A percentile compares a stretch with the other conserved stretches of the same genome.
Evolutionary conservation across 1,284 basidiomycete species (phyloP).

Genomic region (Ustilago shanxiensis): DNA sequence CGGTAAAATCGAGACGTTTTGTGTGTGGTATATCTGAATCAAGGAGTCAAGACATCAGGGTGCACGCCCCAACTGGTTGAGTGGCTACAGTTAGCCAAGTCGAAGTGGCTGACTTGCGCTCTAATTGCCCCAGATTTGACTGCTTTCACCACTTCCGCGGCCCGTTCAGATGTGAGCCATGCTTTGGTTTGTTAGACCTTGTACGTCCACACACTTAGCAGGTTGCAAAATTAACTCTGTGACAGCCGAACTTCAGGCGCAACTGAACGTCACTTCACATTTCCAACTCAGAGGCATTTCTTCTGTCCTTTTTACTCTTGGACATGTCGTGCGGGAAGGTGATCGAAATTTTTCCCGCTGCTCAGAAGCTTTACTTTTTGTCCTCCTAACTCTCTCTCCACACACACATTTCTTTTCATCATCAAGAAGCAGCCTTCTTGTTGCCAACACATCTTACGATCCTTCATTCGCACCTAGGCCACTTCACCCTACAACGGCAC

Average conservation of each 20-base stretch:
- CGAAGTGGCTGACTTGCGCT: neutral
- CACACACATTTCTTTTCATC: slow-evolving; percentile 5
- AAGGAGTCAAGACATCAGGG: neutral
- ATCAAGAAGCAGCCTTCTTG: neutral
- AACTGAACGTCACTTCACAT: slow-evolving; percentile 36
- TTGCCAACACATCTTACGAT: neutral
- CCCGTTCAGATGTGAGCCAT: neutral
- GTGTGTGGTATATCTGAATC: neutral
- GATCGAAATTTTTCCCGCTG: slow-evolving; percentile 36
- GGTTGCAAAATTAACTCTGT: neutral
- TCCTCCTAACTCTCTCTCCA: slow-evolving; percentile 2
- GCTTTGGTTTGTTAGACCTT: neutral
- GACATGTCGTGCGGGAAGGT: slow-evolving; percentile 40
- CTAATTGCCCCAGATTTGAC: slow-evolving; percentile 15
- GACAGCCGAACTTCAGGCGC: slow-evolving; percentile 6
- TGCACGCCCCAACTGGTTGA: slow-evolving; percentile 5
- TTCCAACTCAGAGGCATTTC: neutral
- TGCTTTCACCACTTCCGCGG: slow-evolving; percentile 3
- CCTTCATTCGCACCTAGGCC: too few species aligned
- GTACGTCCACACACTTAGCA: neutral
- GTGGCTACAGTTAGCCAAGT: neutral
- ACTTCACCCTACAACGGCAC: too few species aligned
- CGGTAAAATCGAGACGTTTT: too few species aligned
- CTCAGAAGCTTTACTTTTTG: slow-evolving; percentile 14
- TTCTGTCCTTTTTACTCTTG: neutral